Base-by-base conservation (phyloP, 768 basidiomycete genomes). In the Lactarius vividus region DNA sequence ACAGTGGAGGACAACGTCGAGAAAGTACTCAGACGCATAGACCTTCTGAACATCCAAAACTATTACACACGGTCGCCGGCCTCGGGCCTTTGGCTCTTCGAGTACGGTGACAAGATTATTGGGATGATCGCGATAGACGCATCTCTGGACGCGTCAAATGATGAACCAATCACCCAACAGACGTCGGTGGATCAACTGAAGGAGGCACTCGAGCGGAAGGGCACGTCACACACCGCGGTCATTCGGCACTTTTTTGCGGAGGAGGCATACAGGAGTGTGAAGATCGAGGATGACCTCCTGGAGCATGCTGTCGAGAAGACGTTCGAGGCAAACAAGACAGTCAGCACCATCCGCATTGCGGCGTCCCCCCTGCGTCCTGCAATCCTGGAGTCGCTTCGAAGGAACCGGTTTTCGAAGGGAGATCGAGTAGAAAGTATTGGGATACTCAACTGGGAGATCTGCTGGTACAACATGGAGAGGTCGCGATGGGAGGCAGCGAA, bases 171-270 rank as follows among this genome's bases (percentile, higher is more conserved):
- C 23, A 55, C 63, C 63, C 69, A 72, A 46, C 64, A 72, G 46
- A 62, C 72, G 31, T 53, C 62, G 29, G 33, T 56, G 26, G 65
- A 72, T 49, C 62, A 63, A n/a, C 62, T 64, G 61, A 70, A 63
- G 37, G 49, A 67, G 29, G 53, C 56, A 67, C 33, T 72, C 28
- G 16, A 67, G 23, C 71, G 74, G 60, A 75, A 71, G 28, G 77
- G 79, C 42, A 77, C 80, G 37, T 78, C 85, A n/a, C 72, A 75
- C 49, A 79, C 80, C n/a, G 91, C 87, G 13, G 76, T 80, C 20
- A 85, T 93, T 70, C 86, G 89, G 35, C 91, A 93, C 73, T 87
- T 92, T 75, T 87, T 84, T 70, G 83, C 89, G 29, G 87, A 90
- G 46, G 87, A 87, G 69, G 78, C 77, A 18, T 92, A 84, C 71